Base-by-base conservation (phyloP, 768 basidiomycete genomes). In the Dacryopinax primogenitus region DNA sequence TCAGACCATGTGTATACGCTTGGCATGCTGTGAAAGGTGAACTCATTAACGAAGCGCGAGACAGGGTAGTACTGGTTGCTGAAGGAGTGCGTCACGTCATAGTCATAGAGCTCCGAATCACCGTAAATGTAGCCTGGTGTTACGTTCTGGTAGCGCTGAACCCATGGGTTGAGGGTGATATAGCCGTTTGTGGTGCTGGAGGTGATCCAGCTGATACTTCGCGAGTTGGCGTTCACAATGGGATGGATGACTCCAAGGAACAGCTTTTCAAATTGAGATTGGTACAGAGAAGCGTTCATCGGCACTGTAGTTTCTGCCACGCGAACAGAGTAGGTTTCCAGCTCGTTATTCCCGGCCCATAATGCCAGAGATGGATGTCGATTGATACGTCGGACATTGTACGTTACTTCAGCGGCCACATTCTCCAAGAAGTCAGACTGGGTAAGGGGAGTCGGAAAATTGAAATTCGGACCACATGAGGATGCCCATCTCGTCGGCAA, bases 21-120 rank as follows among this genome's bases (percentile, higher is more conserved):
- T 3, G 83, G 83, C 80, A 83, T 82, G 0, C 83, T 84, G 70
- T 84, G 83, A 73, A 83, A 84, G 11, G 83, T 83, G 64, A 84
- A 84, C 67, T 85, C 83, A 66, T 84, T 84, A 44, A 83, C 76
- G 64, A 83, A 84, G 80, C 80, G 74, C 15, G 77, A 74, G 3
- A 81, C 76, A 13, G 82, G 83, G 68, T 77, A 85, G 0, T 82
- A 81, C 63, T 75, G 77, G 65, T 83, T 79, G 66, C 82, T 77
- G 71, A 84, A 84, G 0, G 83, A 83, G 51, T 76, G 74, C 1
- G 74, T 73, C 3, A 79, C 79, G 67, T 82, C 79, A 68, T 84
- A 84, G 68, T 83, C 81, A 72, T 81, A 85, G 28, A 81, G 79
- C 67, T 84, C 83, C 63, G 74, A 71, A 65, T 84, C 83, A 3